Evolutionary conservation across 768 basidiomycete species (phyloP), one percentile per base, ranked within the genome.

Genomic region (Termitomyces sp.): DNA sequence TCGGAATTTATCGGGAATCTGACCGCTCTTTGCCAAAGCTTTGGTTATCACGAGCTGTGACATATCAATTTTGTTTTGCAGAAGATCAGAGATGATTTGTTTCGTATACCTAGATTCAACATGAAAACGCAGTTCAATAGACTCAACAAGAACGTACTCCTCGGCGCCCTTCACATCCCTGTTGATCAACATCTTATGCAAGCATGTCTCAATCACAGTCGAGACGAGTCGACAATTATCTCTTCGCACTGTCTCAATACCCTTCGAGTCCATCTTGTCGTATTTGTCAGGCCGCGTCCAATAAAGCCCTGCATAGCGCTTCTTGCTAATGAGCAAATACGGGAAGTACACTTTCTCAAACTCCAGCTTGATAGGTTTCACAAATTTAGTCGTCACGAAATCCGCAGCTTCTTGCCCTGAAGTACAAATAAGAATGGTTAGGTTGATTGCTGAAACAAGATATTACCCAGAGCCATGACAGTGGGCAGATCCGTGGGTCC

Each of bases 271-370:
- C 97, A 98, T 98, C 77, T 98, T 98, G 74, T 99, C 97, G 67
- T 92, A 96, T 71, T 94, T 97, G 46, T 98, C 96, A 12, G 89
- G 78, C 65, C 86, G 88, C 1, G 97, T 98, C 97, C 97, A 99
- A 71, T 99, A 98, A 60, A 98, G 76, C 6, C 97, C 97, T 2
- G 97, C 97, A 74, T 99, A 99, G 49, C 97, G 88, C 76, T 99
- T 99, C 77, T 99, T 99, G 82, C 81, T 98, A 76, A 99, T 99
- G 53, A 99, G 87, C 57, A 99, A 76, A 74, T 98, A 99, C 5
- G 97, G 97, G 73, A 91, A 98, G 76, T 99, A 99, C 5, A 98
- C 96, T 72, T 99, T 98, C 72, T 99, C 97, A 75, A 99, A 99
- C 74, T 99, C 96, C 32, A 99, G 86, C 73, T 98, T 98, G 79